These are phyloP conservation scores for Cupressus sempervirens DNA, from an alignment of 75 land plant genomes.

Conservation along the genomic window DNA sequence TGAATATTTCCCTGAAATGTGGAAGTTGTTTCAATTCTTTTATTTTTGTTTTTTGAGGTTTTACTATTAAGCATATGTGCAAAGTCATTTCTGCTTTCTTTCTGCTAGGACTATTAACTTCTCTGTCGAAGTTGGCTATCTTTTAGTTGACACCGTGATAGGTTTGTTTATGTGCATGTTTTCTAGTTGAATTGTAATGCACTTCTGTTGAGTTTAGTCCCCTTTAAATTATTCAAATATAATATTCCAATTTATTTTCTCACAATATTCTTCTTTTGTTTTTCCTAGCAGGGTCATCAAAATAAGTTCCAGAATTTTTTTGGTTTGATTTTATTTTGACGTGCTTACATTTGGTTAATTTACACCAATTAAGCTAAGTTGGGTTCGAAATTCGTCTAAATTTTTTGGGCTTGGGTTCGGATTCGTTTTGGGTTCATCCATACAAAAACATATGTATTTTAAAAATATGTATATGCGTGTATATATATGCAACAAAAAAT, in stretches of 20 bases:
- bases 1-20: too few species aligned
- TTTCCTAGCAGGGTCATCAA: background rate
- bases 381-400: too few species aligned
- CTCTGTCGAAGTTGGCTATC: background rate
- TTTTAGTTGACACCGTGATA: background rate
- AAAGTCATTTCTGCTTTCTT: background rate
- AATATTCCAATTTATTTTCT: background rate
- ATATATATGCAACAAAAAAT: too few species aligned
- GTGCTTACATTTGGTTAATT: background rate
- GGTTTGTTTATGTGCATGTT: background rate
- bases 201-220: background rate
- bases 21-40: too few species aligned
- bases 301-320: background rate
- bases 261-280: background rate
- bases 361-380: background rate
- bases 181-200: background rate
- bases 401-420: too few species aligned
- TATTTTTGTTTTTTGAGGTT: too few species aligned
- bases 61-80: too few species aligned
- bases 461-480: too few species aligned
- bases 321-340: background rate
- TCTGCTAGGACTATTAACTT: background rate
- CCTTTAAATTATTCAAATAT: background rate
- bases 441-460: too few species aligned
- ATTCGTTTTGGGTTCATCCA: too few species aligned